Percentiles rank a stretch among this genome's conserved stretches.
These are phyloP conservation scores for Myrica gale DNA, from an alignment of 306 rosid genomes.

Conservation along the genomic window DNA sequence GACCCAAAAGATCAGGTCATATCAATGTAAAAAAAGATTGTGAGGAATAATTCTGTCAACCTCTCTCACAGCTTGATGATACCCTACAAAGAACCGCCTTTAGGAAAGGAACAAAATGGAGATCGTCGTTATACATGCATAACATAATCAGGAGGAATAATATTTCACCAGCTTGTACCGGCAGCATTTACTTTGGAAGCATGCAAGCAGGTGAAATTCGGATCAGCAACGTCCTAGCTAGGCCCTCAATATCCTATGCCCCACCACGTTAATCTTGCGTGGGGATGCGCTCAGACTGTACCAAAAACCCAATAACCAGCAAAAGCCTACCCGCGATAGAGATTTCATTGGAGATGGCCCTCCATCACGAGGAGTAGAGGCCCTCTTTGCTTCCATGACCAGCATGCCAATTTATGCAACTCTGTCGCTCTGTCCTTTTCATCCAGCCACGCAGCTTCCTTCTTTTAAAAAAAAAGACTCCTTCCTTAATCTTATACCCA, in stretches of 20 bases:
- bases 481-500: background rate
- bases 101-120: no score
- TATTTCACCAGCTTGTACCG: background rate
- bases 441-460: slow-evolving; percentile 38
- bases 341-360: slow-evolving; percentile 11
- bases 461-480: background rate
- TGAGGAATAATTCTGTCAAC: no score
- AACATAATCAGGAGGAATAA: background rate
- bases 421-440: slow-evolving; percentile 44
- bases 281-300: slow-evolving; percentile 28
- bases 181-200: background rate
- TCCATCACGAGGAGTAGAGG: slow-evolving; percentile 26
- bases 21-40: no score
- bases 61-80: no score
- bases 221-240: background rate
- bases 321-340: slow-evolving; percentile 4
- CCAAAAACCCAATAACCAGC: slow-evolving; percentile 65
- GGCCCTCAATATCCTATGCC: slow-evolving; percentile 9
- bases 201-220: slow-evolving; percentile 4
- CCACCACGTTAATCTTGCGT: slow-evolving; percentile 1
- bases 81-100: no score
- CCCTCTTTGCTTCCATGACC: background rate
- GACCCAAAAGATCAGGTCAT: no score
- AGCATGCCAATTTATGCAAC: slow-evolving; percentile 34
- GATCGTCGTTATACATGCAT: no score